Percentiles rank a stretch among this genome's conserved stretches.
These are phyloP conservation scores for Botrytis galanthina DNA, from an alignment of 2,329 filamentous ascomycete genomes.

Conservation along the genomic window DNA sequence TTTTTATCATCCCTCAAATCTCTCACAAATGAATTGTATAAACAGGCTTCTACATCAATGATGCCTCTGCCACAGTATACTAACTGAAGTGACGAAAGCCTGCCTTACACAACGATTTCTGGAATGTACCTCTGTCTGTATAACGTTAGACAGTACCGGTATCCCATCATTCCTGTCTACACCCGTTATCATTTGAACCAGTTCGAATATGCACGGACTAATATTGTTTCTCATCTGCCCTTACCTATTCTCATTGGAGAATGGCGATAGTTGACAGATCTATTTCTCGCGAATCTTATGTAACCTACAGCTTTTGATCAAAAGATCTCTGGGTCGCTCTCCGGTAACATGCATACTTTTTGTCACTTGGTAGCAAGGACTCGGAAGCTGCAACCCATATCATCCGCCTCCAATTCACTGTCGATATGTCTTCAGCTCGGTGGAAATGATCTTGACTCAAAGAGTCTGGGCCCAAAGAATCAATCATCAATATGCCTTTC, in stretches of 20 bases:
- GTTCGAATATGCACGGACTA: slow-evolving; percentile 9
- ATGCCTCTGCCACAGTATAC: background rate
- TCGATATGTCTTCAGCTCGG: slow-evolving; percentile 7
- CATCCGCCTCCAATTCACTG: slow-evolving; percentile 9
- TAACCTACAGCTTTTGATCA: slow-evolving; percentile 7
- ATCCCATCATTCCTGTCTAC: slow-evolving; percentile 8
- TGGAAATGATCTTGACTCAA: slow-evolving; percentile 17
- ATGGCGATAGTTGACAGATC: slow-evolving; percentile 14
- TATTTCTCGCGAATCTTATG: slow-evolving; percentile 22
- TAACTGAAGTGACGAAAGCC: background rate
- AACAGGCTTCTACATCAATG: background rate
- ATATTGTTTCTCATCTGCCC: slow-evolving; percentile 8
- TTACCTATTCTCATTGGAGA: background rate
- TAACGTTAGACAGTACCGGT: slow-evolving; percentile 7
- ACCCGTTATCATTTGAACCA: slow-evolving; percentile 17
- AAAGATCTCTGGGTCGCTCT: slow-evolving; percentile 14
- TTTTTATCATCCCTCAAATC: background rate
- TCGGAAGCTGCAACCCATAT: slow-evolving; percentile 17
- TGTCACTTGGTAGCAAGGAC: slow-evolving; percentile 17
- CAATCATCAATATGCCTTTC: slow-evolving; percentile 8
- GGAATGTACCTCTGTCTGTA: slow-evolving; percentile 1
- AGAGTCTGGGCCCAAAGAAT: slow-evolving; percentile 6
- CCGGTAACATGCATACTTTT: slow-evolving; percentile 18
- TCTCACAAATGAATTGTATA: background rate
- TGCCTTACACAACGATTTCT: slow-evolving; percentile 1